These are phyloP conservation scores for Sarocladiaceae sp. DNA, from an alignment of 2,329 filamentous ascomycete species.

Conservation along the genomic window DNA sequence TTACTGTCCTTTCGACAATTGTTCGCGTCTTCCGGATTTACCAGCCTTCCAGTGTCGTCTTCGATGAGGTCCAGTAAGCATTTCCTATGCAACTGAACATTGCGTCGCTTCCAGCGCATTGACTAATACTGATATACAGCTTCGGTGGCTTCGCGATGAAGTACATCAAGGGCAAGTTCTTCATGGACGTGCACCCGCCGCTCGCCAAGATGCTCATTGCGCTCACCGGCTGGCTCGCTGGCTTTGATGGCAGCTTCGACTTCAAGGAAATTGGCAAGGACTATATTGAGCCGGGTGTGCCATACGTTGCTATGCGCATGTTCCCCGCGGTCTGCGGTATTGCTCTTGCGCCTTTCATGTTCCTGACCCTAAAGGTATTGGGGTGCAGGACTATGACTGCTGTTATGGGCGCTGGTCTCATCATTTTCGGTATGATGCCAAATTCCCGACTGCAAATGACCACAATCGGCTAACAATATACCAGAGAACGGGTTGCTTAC, in stretches of 20 bases:
- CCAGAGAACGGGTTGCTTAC: conserved; percentile 92
- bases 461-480: conserved; percentile 21
- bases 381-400: conserved; percentile 87
- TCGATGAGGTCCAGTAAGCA: conserved; percentile 97
- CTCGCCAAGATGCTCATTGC: conserved; percentile 96
- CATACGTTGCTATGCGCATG: conserved; percentile 96
- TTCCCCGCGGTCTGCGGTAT: conserved; percentile 88
- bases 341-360: conserved; percentile 85
- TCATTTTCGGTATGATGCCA: conserved; percentile 78
- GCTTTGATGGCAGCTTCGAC: conserved; percentile 93
- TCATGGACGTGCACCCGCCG: conserved; percentile 99
- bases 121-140: conserved; percentile 42
- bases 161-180: conserved; percentile 99
- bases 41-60: conserved; percentile 92
- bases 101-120: too few species aligned
- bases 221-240: conserved; percentile 88
- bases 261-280: conserved; percentile 99
- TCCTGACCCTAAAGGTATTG: conserved; percentile 85
- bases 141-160: conserved; percentile 98
- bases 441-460: not conserved
- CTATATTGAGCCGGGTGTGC: conserved; percentile 89
- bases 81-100: too few species aligned
- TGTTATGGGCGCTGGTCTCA: conserved; percentile 73
- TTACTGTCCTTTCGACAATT: conserved; percentile 71
- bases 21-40: conserved; percentile 95